Percentiles rank a stretch among this genome's conserved stretches.
phyloP scores from a whole-genome alignment of 495 filamentous ascomycete species.

The Symbiotaphrina buchneri region DNA sequence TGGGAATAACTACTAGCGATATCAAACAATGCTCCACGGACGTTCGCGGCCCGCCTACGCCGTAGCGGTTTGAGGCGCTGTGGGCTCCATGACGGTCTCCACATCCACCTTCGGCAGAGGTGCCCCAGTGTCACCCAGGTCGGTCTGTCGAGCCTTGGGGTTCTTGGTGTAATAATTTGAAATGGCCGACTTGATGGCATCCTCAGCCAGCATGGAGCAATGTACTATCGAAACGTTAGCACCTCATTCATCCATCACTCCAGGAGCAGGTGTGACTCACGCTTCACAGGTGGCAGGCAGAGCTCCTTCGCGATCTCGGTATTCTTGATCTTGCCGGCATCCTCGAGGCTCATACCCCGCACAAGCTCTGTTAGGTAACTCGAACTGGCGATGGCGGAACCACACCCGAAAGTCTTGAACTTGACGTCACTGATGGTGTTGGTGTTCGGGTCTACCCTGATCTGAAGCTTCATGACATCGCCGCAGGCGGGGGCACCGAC shows the following conservation, averaged over 20 bases:
- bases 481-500: conserved; percentile 85
- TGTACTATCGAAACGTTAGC: conserved; percentile 33
- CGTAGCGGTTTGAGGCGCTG: not conserved
- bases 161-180: conserved; percentile 95
- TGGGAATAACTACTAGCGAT: no score
- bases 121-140: conserved; percentile 48
- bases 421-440: conserved; percentile 86
- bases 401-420: conserved; percentile 98
- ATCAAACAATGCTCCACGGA: no score
- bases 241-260: no score
- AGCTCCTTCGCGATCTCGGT: conserved; percentile 96
- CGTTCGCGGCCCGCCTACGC: not conserved
- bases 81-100: conserved; percentile 11
- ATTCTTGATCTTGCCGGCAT: conserved; percentile 78
- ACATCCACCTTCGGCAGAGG: conserved; percentile 24
- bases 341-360: conserved; percentile 85
- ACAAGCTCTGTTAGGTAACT: conserved; percentile 87
- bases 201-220: conserved; percentile 98
- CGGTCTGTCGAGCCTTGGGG: conserved; percentile 46
- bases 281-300: conserved; percentile 83
- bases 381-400: conserved; percentile 77
- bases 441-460: conserved; percentile 75
- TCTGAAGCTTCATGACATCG: conserved; percentile 98
- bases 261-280: conserved; percentile 23
- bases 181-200: conserved; percentile 98